Evolutionary conservation across 176 grass and related monocot genomes (phyloP).

Genomic region (Oryza brachyantha): DNA sequence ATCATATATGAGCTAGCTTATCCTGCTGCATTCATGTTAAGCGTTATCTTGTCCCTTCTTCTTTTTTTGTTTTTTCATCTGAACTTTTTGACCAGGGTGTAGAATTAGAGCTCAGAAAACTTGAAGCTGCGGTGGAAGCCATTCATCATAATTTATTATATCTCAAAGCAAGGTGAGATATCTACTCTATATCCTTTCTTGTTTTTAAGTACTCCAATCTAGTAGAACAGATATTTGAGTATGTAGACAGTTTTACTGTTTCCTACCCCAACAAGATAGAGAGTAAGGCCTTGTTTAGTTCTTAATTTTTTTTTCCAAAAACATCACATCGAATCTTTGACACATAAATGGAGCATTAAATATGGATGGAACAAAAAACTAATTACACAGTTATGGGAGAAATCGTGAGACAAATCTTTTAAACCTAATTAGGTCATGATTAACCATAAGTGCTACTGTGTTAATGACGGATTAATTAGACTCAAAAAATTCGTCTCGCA

Average conservation of each 20-base stretch:
- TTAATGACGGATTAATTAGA: too few species aligned
- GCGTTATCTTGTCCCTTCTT: neutral
- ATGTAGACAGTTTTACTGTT: neutral
- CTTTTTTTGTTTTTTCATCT: neutral
- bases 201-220: neutral
- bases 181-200: neutral
- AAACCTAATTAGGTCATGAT: too few species aligned
- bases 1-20: neutral
- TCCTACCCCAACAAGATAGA: neutral
- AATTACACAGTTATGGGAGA: too few species aligned
- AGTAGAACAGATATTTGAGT: neutral
- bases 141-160: constrained; percentile 83
- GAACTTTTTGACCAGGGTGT: constrained; percentile 52
- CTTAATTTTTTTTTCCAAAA: too few species aligned
- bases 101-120: constrained; percentile 71
- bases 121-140: constrained; percentile 79
- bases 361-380: too few species aligned
- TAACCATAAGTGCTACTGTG: too few species aligned
- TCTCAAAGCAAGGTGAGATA: constrained; percentile 71
- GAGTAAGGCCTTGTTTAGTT: too few species aligned
- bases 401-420: too few species aligned
- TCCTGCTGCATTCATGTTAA: neutral
- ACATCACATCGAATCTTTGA: too few species aligned
- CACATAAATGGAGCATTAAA: too few species aligned
- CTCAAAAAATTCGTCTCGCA: too few species aligned